phyloP scores from a whole-genome alignment of 371 early-diverging fungal species.

The Mortierella sp. region DNA sequence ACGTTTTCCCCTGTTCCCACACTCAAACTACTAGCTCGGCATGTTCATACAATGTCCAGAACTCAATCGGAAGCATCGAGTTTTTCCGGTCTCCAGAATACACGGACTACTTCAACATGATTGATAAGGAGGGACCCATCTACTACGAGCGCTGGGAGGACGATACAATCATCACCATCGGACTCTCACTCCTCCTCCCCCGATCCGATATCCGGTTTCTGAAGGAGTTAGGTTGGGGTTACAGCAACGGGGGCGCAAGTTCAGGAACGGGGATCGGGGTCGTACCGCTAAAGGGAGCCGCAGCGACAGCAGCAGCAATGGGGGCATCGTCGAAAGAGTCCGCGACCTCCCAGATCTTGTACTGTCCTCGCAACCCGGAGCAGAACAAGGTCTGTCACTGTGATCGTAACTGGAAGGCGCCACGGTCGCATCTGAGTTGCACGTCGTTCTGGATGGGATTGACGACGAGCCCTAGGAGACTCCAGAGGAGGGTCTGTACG shows the following conservation, averaged over 20 bases:
- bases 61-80: constrained; percentile 32
- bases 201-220: constrained; percentile 27
- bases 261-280: not conserved
- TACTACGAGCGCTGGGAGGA: constrained; percentile 47
- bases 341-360: constrained; percentile 6
- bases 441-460: constrained; percentile 34
- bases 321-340: not conserved
- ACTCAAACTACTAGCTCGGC: constrained; percentile 12
- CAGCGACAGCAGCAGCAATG: not conserved
- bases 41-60: constrained; percentile 38
- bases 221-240: constrained; percentile 27
- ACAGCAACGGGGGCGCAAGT: not conserved
- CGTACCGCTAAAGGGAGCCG: not conserved
- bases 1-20: not conserved
- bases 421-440: constrained; percentile 27
- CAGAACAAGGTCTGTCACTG: constrained; percentile 24
- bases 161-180: constrained; percentile 33
- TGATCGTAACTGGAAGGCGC: constrained; percentile 4
- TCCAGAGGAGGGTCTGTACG: constrained; percentile 24
- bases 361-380: constrained; percentile 23
- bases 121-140: constrained; percentile 35
- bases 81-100: constrained; percentile 44
- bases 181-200: constrained; percentile 21
- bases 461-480: constrained; percentile 24
- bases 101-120: constrained; percentile 23